Evolutionary conservation across 768 basidiomycete species (phyloP), one percentile per base, ranked within the genome.

Genomic region (Kwoniella heveanensis): DNA sequence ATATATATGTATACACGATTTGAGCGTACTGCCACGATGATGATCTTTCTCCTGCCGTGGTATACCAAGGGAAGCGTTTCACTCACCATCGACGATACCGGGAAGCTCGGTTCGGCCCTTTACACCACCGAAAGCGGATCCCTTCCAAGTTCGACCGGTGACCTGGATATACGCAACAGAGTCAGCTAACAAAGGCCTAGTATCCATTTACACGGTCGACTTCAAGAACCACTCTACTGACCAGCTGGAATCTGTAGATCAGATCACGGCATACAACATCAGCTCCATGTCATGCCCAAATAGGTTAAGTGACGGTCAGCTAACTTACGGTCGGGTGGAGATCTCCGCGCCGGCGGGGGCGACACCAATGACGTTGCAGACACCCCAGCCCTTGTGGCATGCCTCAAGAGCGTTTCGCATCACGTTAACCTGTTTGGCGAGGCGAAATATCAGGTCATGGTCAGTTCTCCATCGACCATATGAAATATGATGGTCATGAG

Each of bases 321-420:
- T n/a, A 19, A 60, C 89, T 79, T 74, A 90, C 85, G 92, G 92
- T 66, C 92, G 83, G 39, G 92, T 94, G 12, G 89, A 85, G 66
- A 94, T 92, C 81, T 98, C 96, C 74, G 96, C 88, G 7, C 96
- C 96, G 21, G 96, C 92, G 24, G 93, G 92, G 2, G 96, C 96
- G 46, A 99, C 96, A 64, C 95, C 95, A 64, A 99, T 97, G 69
- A 99, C 79, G 60, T 91, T 97, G 61, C 88, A 91, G 47, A 97
- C 88, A 71, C 96, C 96, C 96, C 96, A 99, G 15, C 96, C 96
- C 79, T 98, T 98, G 82, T 99, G 96, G 80, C 93, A 97, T n/a
- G 93, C 90, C 82, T 99, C 96, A 51, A 99, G 86, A 25, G 96
- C 96, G 53, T 88, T 83, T 65, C 94, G 87, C 94, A 96, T 97